These are phyloP conservation scores for Spiraea crenata DNA, from an alignment of 331 rosid species.

Conservation along the genomic window DNA sequence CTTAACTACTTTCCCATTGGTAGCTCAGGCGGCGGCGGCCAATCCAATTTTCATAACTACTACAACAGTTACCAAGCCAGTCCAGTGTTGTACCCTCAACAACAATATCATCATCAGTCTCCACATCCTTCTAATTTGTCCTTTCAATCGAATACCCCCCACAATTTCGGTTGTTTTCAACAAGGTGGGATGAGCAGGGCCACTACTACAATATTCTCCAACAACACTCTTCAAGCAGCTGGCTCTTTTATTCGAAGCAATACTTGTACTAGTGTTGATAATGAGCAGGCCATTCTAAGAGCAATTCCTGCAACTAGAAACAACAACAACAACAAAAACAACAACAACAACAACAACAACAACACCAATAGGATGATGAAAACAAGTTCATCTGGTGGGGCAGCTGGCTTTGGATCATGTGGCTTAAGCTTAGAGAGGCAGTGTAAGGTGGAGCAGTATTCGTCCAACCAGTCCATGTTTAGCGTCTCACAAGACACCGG, in stretches of 20 bases:
- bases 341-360: not conserved
- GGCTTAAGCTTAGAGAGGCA: slow-evolving; percentile 22
- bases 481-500: slow-evolving; percentile 68
- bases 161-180: slow-evolving; percentile 27
- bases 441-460: slow-evolving; percentile 65
- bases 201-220: too few relatives aligned
- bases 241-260: too few relatives aligned
- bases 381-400: not conserved
- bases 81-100: slow-evolving; percentile 13
- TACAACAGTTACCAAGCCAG: slow-evolving; percentile 10
- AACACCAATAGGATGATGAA: too few relatives aligned
- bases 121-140: slow-evolving; percentile 1
- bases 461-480: slow-evolving; percentile 56
- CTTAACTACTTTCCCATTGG: not conserved
- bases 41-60: not conserved
- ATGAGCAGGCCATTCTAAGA: slow-evolving; percentile 7
- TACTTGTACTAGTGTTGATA: not conserved
- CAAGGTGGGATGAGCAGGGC: slow-evolving; percentile 14
- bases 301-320: not conserved
- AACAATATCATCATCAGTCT: not conserved
- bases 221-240: too few relatives aligned
- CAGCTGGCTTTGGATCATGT: not conserved
- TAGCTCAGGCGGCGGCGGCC: not conserved
- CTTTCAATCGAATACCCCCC: slow-evolving; percentile 28
- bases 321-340: not conserved